Evolutionary conservation across 2,329 filamentous ascomycete genomes (phyloP).

Genomic region (Botrytis aclada): DNA sequence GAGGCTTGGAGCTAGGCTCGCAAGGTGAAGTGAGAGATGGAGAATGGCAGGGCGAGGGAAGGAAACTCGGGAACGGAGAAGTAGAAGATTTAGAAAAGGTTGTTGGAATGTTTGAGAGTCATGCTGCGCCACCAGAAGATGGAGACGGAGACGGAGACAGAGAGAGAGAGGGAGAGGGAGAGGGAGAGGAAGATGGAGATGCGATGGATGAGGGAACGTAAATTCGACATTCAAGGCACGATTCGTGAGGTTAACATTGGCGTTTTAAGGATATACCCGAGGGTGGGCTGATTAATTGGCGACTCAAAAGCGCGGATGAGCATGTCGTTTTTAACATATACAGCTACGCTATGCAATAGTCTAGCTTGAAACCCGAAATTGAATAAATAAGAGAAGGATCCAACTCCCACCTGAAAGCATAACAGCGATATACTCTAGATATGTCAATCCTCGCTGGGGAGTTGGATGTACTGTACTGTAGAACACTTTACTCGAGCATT

Average conservation of each 20-base stretch:
- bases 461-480: not conserved
- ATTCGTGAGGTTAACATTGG: constrained; percentile 9
- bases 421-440: not conserved
- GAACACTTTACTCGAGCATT: not conserved
- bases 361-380: not conserved
- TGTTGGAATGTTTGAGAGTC: constrained; percentile 44
- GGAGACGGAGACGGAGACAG: constrained; percentile 21
- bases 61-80: constrained; percentile 49
- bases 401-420: not conserved
- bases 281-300: not conserved
- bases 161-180: too few species aligned
- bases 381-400: not conserved
- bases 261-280: constrained; percentile 20
- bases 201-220: constrained; percentile 28
- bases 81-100: constrained; percentile 56
- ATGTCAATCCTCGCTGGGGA: not conserved
- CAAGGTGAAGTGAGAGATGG: constrained; percentile 62
- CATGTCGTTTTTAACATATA: not conserved
- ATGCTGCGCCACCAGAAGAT: constrained; percentile 13
- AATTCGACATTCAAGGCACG: not conserved
- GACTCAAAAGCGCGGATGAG: not conserved
- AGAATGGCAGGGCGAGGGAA: constrained; percentile 58
- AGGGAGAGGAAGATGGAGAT: constrained; percentile 22
- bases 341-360: not conserved
- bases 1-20: constrained; percentile 62